Conservation (phyloP, 306 rosid species). For the Lupinus albus region DNA sequence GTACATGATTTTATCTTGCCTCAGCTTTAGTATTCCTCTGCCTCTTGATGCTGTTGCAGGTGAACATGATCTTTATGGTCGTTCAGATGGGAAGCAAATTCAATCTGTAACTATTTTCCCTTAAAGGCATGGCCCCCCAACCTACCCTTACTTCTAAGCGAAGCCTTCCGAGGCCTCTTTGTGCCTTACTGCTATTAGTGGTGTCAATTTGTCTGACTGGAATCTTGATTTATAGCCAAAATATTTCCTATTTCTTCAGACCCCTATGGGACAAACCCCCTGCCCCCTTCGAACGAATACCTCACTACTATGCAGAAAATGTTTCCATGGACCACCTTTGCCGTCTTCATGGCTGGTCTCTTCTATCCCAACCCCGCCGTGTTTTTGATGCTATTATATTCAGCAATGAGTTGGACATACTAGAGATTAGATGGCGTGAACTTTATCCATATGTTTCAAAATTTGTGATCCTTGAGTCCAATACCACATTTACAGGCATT, state of each 20-base stretch:
- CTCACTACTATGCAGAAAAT: constrained; percentile 92
- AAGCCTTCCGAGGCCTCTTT: constrained; percentile 49
- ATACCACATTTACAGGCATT: constrained; percentile 84
- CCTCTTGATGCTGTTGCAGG: constrained; percentile 48
- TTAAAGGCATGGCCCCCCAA: constrained; percentile 50
- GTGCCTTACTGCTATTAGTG: constrained; percentile 46
- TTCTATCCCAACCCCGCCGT: constrained; percentile 67
- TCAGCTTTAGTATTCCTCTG: constrained; percentile 8
- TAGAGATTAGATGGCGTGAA: constrained; percentile 86
- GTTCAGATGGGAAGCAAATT: constrained; percentile 44
- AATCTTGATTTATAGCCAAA: constrained; percentile 49
- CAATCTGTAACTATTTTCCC: constrained; percentile 29
- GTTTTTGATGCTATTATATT: constrained; percentile 79
- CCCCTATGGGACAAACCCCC: constrained; percentile 94
- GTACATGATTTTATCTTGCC: background rate
- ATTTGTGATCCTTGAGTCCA: constrained; percentile 78
- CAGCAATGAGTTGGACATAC: constrained; percentile 86
- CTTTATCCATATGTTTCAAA: constrained; percentile 73
- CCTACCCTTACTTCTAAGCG: constrained; percentile 49
- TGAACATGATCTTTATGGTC: constrained; percentile 44
- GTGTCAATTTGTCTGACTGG: constrained; percentile 57
- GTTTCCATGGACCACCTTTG: constrained; percentile 80
- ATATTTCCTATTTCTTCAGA: constrained; percentile 73
- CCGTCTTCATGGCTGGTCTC: constrained; percentile 82
- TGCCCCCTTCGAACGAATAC: constrained; percentile 56